Base-by-base conservation (phyloP, 78 protist genomes). In the Dictyostelium purpureum region DNA sequence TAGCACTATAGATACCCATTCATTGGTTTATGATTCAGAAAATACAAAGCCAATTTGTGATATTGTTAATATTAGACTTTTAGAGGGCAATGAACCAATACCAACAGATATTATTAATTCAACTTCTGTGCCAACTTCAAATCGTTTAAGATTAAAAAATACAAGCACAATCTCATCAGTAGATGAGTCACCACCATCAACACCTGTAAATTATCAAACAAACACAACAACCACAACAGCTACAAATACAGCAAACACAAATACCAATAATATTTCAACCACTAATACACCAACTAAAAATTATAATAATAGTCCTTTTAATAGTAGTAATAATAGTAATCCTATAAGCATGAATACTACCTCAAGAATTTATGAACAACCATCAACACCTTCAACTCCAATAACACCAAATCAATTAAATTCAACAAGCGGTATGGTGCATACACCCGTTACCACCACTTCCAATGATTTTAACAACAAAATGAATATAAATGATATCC, bases 11-110 rank as follows among this genome's bases (percentile, higher is more conserved):
- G 92, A 85, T 59, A 70, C 37, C 9, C 92, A 85, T 73, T 73
- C 92, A 21, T 71, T 85, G 1, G 47, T 85, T 10, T 73, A 45
- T 47, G 82, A 73, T 61, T 0, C 42, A 1, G 92, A 85, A 11
- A 66, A 67, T 43, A 63, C 71, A 10, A 70, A 82, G 35, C 81
- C 92, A 45, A 85, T 85, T 33, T 73, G 92, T 42, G 92, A 85
- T 47, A 26, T 85, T 0, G 92, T 85, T 26, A 24, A 28, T 1
- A 38, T 70, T 61, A 70, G 35, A 61, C 21, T 85, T n/a, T 35
- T 85, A 19, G 24, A 31, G 6, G 18, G 14, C 9, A n/a, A 4
- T 69, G 52, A 63, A 31, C 14, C 33, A 21, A 63, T 11, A 10
- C 6, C 16, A 33, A 31, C 21, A 19, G 52, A 42, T 40, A 40